Base-by-base conservation (phyloP, 352 stramenopile genomes). In the Phytophthora hibernalis region DNA sequence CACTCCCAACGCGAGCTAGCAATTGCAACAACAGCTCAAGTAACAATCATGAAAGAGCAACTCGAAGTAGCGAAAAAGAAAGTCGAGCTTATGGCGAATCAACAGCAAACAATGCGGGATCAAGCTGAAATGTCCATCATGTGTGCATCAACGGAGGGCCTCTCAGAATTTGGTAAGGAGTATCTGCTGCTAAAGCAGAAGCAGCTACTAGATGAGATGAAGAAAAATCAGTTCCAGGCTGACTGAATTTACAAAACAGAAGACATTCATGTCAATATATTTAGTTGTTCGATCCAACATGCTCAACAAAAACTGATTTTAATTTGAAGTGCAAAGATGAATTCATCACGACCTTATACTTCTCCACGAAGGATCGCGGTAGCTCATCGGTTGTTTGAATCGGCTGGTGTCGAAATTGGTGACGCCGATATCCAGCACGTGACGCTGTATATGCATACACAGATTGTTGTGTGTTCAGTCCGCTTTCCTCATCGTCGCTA, bases 1-100 rank as follows among this genome's bases (percentile, higher is more conserved):
- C n/a, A n/a, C n/a, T n/a, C n/a, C n/a, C n/a, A n/a, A n/a, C n/a
- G n/a, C n/a, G n/a, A n/a, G n/a, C n/a, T 63, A 13, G 31, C 42
- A 35, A 55, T 55, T 11, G 44, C 44, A 26, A 49, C 55, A 1
- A 42, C 11, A 12, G 31, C 45, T 16, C 55, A 64, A 22, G 55
- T 56, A 6, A 11, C 49, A n/a, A 44, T 61, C 12, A 50, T 61
- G 53, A 9, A 51, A 31, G 12, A 52, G 38, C 38, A 61, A 40
- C 38, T 60, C 16, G 28, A 52, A 21, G 40, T 60, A 21, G 21
- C 55, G 9, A 35, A 64, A 11, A 26, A 43, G 35, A 55, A 61
- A 26, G 22, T 59, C 18, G 38, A 5, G 5, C 16, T 50, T 4
- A 9, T 49, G 10, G 52, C 16, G 21, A 48, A 9, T 42, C 52